Percentiles rank a stretch among this genome's conserved stretches.
Conservation (phyloP, 2,329 filamentous ascomycete genomes). For the Aspergillus cejpii region DNA sequence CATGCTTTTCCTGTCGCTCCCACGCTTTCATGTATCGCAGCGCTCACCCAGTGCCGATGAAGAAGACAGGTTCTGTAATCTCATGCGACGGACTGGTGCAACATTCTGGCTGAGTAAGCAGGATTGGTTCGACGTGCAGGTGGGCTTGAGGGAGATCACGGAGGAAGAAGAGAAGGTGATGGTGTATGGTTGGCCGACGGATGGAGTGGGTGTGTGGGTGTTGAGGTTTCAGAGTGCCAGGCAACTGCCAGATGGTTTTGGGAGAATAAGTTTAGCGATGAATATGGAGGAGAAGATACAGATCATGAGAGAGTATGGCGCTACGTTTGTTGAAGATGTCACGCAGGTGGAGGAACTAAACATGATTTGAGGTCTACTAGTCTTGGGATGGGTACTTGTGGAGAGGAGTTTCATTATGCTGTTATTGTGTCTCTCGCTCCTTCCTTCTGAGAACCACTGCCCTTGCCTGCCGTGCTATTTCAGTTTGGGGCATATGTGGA, state of each 20-base stretch:
- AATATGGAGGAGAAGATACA: slow-evolving; percentile 15
- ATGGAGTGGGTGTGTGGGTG: slow-evolving; percentile 15
- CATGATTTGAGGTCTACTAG: not conserved
- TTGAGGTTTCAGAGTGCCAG: slow-evolving; percentile 9
- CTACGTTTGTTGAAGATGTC: slow-evolving; percentile 14
- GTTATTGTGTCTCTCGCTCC: not conserved
- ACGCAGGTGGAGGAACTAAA: slow-evolving; percentile 16
- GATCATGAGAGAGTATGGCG: slow-evolving; percentile 15
- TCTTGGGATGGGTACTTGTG: not conserved
- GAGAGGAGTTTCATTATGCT: not conserved
- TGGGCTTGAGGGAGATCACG: slow-evolving; percentile 4
- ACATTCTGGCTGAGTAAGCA: slow-evolving; percentile 10
- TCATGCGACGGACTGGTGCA: slow-evolving; percentile 12
- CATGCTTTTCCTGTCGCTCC: slow-evolving; percentile 13
- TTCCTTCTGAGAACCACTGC: not conserved
- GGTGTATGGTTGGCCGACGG: slow-evolving; percentile 12
- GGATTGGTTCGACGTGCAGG: slow-evolving; percentile 3
- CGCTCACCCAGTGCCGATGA: slow-evolving; percentile 8
- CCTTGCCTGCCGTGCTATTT: not conserved
- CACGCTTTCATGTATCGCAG: slow-evolving; percentile 6
- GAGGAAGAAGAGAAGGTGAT: slow-evolving; percentile 11
- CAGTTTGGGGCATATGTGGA: too few species aligned
- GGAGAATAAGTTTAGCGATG: slow-evolving; percentile 12
- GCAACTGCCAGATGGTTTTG: slow-evolving; percentile 9
- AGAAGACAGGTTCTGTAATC: slow-evolving; percentile 13